phyloP scores from a whole-genome alignment of 768 basidiomycete species.

The Grammothele lineata region DNA sequence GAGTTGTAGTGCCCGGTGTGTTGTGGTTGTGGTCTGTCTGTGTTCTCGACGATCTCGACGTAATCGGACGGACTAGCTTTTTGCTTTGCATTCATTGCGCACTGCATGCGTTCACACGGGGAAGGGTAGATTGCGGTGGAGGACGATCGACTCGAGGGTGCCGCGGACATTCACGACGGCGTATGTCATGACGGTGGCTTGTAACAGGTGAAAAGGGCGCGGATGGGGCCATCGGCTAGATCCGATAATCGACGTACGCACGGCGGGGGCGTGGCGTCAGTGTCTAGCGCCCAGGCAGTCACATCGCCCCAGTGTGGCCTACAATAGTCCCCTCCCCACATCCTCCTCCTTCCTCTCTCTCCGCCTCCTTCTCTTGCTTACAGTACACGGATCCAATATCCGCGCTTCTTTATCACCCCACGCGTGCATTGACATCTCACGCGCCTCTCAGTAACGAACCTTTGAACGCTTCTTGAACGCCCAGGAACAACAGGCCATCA shows the following conservation, averaged over 20 bases:
- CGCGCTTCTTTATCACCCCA: too few relatives aligned
- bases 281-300: constrained; percentile 5
- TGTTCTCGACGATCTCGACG: background rate
- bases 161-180: too few relatives aligned
- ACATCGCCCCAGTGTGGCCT: constrained; percentile 17
- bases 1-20: constrained; percentile 31
- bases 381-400: too few relatives aligned
- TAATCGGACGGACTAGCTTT: background rate
- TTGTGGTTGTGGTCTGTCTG: background rate
- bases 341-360: constrained; percentile 3
- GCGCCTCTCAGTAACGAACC: background rate
- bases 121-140: too few relatives aligned
- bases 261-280: constrained; percentile 26
- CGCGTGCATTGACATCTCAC: too few relatives aligned
- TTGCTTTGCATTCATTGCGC: too few relatives aligned
- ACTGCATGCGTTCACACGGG: too few relatives aligned
- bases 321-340: constrained; percentile 18
- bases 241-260: constrained; percentile 20
- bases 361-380: constrained; percentile 11
- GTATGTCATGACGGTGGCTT: too few relatives aligned
- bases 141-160: too few relatives aligned
- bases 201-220: background rate
- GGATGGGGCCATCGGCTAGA: constrained; percentile 16
- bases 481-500: constrained; percentile 22
- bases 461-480: background rate